Base-by-base conservation (phyloP, 768 basidiomycete genomes). In the Termitomyces sp. region DNA sequence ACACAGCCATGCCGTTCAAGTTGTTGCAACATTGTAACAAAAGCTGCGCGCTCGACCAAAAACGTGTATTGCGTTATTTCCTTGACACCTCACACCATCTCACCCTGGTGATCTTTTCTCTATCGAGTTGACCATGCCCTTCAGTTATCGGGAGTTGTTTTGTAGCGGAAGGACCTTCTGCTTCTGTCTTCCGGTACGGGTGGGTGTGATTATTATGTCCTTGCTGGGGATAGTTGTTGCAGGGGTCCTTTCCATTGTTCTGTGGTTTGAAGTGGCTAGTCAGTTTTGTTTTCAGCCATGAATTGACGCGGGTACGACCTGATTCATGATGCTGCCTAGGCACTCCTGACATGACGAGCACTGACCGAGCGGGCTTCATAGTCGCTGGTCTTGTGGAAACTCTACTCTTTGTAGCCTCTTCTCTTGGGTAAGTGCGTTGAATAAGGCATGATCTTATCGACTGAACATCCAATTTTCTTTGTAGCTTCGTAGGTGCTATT, bases 181-280 rank as follows among this genome's bases (percentile, higher is more conserved):
- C 64, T 86, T 75, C 62, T 86, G 86, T 62, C 67, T 87, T 59
- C 84, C 84, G 29, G 83, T 86, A 6, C 78, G 86, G 56, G 55
- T 81, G 5, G 85, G 87, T 34, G 85, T 87, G 33, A 72, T 83
- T 46, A 62, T 79, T 45, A 78, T 84, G 75, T 76, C 83, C 29
- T 57, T 78, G 3, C 68, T 87, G 8, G 80, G 79, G 1, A 77
- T 85, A 54, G 61, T 86, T 20, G 70, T 86, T 31, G 74, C 83
- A 8, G 85, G 81, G 1, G 58, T 80, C 18, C 71, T 87, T 33
- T 75, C 83, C 3, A 68, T 81, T 60, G 65, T 82, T 36, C 64
- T 85, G 26, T 88, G 85, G 86, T 85, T 82, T 66, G 82, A 87
- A 65, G 69, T 87, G 18, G 74, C 73, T 24, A 77, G 87, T 87